Conservation (phyloP, 306 rosid genomes). For the Cucumis cinereus region DNA sequence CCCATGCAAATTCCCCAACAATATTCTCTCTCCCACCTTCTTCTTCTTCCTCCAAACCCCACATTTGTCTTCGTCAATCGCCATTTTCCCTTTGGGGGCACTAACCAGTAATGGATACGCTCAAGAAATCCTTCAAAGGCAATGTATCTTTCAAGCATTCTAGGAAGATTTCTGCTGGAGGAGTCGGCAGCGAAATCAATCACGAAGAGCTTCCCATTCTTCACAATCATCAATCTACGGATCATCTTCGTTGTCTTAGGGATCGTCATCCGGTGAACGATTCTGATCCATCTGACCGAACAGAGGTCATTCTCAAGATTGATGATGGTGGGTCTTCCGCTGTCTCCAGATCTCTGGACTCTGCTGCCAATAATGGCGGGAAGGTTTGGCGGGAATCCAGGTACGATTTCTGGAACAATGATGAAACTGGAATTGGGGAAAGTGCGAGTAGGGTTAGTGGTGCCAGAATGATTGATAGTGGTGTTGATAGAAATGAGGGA, state of each 20-base stretch:
- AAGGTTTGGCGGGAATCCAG: constrained; percentile 39
- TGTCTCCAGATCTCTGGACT: neutral
- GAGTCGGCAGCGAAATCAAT: neutral
- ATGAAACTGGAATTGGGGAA: neutral
- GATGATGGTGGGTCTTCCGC: constrained; percentile 13
- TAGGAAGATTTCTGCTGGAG: constrained; percentile 14
- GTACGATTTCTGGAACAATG: constrained; percentile 25
- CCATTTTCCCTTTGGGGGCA: neutral
- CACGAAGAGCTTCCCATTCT: constrained; percentile 36
- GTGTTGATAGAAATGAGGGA: neutral
- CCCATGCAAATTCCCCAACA: neutral
- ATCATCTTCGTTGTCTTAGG: neutral
- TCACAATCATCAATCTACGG: neutral
- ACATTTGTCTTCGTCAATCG: neutral
- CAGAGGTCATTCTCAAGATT: constrained; percentile 31
- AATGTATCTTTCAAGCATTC: constrained; percentile 18
- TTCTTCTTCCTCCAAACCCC: neutral
- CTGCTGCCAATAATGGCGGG: neutral
- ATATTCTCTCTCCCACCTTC: neutral
- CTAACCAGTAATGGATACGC: constrained; percentile 20
- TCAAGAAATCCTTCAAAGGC: constrained; percentile 32
- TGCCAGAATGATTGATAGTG: neutral
- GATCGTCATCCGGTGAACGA: neutral
- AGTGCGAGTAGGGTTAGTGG: neutral
- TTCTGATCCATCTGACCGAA: neutral